A percentile compares a stretch with the other conserved stretches of the same genome.
Conservation (phyloP, 306 rosid genomes). For the Acacia confusa region DNA sequence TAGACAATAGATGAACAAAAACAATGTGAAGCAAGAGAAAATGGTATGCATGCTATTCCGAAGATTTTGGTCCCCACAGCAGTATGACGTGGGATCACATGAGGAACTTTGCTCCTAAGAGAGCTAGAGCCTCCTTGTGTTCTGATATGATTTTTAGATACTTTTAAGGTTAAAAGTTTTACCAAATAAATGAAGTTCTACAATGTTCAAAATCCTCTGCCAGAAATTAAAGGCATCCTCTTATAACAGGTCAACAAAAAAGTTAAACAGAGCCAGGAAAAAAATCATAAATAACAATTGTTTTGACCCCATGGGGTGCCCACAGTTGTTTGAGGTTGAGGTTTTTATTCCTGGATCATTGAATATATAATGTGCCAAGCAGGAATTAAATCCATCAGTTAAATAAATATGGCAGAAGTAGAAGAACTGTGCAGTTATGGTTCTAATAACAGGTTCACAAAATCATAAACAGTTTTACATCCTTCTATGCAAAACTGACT, state of each 20-base stretch:
- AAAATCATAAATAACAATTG: neutral
- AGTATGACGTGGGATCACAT: neutral
- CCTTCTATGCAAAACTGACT: neutral
- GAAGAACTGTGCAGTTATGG: neutral
- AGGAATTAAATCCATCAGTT: neutral
- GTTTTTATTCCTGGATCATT: neutral
- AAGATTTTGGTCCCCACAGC: neutral
- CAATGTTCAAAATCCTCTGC: neutral
- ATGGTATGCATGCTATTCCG: neutral
- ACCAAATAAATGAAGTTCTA: neutral
- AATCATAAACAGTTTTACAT: conserved; percentile 7
- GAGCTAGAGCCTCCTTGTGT: neutral
- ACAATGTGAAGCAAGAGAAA: neutral
- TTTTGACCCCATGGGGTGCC: neutral
- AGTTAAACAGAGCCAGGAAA: neutral
- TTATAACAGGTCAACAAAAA: neutral
- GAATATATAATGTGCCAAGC: neutral
- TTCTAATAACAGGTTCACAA: conserved; percentile 1
- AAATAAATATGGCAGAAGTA: neutral
- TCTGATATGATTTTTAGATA: neutral
- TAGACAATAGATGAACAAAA: neutral
- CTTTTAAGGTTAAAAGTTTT: neutral
- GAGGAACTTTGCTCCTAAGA: neutral
- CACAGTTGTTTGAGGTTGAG: neutral
- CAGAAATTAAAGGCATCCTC: neutral